Evolutionary conservation across 108 stramenopile genomes (phyloP), one percentile per base, ranked within the genome.

Genomic region (Cylindrotheca closterium): DNA sequence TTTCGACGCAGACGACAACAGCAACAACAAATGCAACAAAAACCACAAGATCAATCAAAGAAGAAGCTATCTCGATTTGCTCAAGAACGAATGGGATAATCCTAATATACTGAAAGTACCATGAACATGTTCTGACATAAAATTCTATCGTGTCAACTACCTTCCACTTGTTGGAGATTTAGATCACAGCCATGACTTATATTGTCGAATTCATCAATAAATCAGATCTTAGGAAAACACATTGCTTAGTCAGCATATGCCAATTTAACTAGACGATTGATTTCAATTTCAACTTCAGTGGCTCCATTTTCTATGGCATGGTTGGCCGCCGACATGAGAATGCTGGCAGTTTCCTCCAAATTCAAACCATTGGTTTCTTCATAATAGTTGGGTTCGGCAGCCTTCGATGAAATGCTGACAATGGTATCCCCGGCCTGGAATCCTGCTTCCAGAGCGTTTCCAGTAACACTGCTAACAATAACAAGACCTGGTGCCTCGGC

Each of bases 51-150:
- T 10, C 47, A 23, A 17, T 33, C 15, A 32, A 46, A 60, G 31
- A 60, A 58, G 42, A 69, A 69, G 48, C 30, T 69, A 2, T 69
- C 68, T 1, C 42, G 60, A 27, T 69, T 69, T 56, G 68, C 68
- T 8, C 68, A 69, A 23, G 37, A 61, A 51, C 65, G 65, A 7
- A 21, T 58, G 56, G 23, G 4, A n/a, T n/a, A n/a, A n/a, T n/a
- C n/a, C n/a, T n/a, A n/a, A n/a, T n/a, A n/a, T n/a, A n/a, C n/a
- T n/a, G n/a, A n/a, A n/a, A n/a, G n/a, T n/a, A n/a, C n/a, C n/a
- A n/a, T n/a, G n/a, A n/a, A n/a, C n/a, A n/a, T n/a, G n/a, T n/a
- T n/a, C n/a, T n/a, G n/a, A n/a, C n/a, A n/a, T n/a, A n/a, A n/a
- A n/a, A n/a, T n/a, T n/a, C n/a, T n/a, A n/a, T n/a, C n/a, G n/a